Evolutionary conservation across 2,329 filamentous ascomycete genomes (phyloP).

Genomic region (Botrytis fabae): DNA sequence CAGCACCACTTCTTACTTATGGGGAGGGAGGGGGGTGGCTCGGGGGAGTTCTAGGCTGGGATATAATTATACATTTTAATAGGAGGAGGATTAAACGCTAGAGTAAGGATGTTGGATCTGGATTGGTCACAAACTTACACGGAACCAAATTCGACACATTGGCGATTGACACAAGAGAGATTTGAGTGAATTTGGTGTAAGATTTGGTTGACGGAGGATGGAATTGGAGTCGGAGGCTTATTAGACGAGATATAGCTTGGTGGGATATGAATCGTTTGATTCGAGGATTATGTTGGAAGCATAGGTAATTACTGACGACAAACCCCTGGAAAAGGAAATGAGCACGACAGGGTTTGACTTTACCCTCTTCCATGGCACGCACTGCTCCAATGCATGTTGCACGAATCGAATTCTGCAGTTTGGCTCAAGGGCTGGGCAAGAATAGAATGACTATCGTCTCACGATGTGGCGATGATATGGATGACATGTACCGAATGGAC

Average conservation of each 20-base stretch:
- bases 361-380: neutral
- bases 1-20: slow-evolving; percentile 12
- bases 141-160: neutral
- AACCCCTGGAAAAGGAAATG: slow-evolving; percentile 15
- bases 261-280: neutral
- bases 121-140: neutral
- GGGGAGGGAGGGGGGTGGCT: neutral
- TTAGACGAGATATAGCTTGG: neutral
- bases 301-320: neutral
- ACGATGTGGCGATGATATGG: neutral
- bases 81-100: neutral
- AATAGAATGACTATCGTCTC: neutral
- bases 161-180: slow-evolving; percentile 1
- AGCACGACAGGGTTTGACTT: neutral
- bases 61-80: slow-evolving; percentile 13
- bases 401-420: neutral
- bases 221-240: neutral
- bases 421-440: neutral
- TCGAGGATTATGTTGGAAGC: slow-evolving; percentile 5
- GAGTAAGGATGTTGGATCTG: neutral
- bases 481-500: neutral
- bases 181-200: slow-evolving; percentile 6
- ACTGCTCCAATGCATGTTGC: neutral
- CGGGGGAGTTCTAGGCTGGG: neutral
- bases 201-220: slow-evolving; percentile 5